Conservation (phyloP, 139 green algal species). For the Mesostigma viride region DNA sequence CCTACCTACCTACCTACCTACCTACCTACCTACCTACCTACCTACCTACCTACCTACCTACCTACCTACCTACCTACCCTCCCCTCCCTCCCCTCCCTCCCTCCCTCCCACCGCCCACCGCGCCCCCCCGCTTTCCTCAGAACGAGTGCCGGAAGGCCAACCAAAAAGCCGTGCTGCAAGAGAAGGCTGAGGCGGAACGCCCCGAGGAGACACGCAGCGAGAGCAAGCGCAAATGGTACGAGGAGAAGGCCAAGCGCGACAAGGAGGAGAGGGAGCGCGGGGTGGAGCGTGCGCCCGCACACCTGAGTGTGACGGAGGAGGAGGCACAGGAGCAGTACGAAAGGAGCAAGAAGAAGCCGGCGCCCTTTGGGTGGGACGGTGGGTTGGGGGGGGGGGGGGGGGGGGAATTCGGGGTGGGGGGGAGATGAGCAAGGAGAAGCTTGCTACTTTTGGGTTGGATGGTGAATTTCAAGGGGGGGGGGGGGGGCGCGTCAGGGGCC, state of each 20-base stretch:
- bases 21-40: too few species aligned
- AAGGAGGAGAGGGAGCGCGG: constrained; percentile 41
- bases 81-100: too few species aligned
- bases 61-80: too few species aligned
- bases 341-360: constrained; percentile 65
- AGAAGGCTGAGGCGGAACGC: constrained; percentile 43
- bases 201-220: constrained; percentile 16
- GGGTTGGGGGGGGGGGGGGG: too few species aligned
- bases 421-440: too few species aligned
- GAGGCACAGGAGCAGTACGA: constrained; percentile 49
- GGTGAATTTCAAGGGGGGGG: constrained; percentile 18
- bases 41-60: too few species aligned
- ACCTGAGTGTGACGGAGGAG: constrained; percentile 74
- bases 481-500: too few species aligned
- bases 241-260: constrained; percentile 35
- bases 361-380: constrained; percentile 50
- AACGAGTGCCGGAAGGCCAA: constrained; percentile 73
- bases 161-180: constrained; percentile 69
- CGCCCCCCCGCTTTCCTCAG: constrained; percentile 20
- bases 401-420: too few species aligned
- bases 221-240: constrained; percentile 26
- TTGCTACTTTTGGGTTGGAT: too few species aligned
- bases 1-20: too few species aligned
- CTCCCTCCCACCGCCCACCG: too few species aligned
- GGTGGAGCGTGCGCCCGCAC: constrained; percentile 47